These are phyloP conservation scores for Daldinia vernicosa DNA, from an alignment of 495 filamentous ascomycete species.

Conservation along the genomic window DNA sequence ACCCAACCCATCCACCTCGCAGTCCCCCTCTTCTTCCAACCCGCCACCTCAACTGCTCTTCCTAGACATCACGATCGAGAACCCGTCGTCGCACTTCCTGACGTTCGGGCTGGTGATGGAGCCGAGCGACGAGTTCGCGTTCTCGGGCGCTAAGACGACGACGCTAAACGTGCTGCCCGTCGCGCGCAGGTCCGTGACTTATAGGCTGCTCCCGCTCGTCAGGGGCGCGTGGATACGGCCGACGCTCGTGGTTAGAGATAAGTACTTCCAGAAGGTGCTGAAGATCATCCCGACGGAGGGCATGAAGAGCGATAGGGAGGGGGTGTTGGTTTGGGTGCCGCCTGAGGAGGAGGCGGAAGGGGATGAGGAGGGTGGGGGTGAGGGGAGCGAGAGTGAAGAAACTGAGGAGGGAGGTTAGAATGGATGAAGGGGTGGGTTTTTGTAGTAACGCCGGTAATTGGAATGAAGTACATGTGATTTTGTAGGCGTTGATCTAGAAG, in stretches of 20 bases:
- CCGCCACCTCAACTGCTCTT: conserved; percentile 47
- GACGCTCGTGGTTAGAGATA: conserved; percentile 79
- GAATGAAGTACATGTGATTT: not conserved
- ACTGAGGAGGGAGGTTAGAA: not conserved
- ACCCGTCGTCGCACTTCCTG: conserved; percentile 91
- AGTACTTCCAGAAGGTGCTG: conserved; percentile 88
- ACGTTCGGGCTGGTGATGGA: conserved; percentile 94
- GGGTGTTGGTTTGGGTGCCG: conserved; percentile 72
- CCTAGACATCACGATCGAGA: conserved; percentile 80
- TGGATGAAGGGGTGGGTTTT: not conserved
- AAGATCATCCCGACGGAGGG: conserved; percentile 76
- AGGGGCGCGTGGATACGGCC: conserved; percentile 74
- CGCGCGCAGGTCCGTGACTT: conserved; percentile 73
- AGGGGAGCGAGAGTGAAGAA: not conserved
- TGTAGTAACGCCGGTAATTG: not conserved
- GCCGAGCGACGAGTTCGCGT: conserved; percentile 88
- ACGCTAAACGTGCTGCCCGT: conserved; percentile 81
- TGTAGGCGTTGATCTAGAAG: conserved; percentile 11
- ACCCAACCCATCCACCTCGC: conserved; percentile 17
- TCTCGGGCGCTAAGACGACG: conserved; percentile 84
- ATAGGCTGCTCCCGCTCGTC: conserved; percentile 69
- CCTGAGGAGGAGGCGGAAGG: conserved; percentile 50
- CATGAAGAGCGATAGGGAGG: conserved; percentile 77
- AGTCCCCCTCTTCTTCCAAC: conserved; percentile 5
- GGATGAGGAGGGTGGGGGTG: conserved; percentile 18